These are phyloP conservation scores for Quercus aquifolioides DNA, from an alignment of 306 rosid species.

Conservation along the genomic window DNA sequence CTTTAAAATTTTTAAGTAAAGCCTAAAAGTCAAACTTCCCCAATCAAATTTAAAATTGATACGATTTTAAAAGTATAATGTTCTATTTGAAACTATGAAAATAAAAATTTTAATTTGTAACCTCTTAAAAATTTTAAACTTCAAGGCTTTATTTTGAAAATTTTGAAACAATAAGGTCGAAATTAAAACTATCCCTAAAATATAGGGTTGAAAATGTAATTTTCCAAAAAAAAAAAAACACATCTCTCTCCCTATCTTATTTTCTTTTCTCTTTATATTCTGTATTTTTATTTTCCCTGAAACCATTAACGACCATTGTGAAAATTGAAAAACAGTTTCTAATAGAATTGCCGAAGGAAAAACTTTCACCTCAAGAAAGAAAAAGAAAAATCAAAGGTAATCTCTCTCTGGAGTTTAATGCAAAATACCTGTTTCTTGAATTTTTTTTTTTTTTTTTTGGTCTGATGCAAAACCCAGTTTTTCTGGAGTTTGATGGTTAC, in stretches of 20 bases:
- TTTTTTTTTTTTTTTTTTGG: neutral
- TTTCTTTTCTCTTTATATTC: neutral
- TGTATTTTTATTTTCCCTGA: neutral
- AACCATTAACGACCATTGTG: neutral
- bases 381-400: neutral
- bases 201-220: no score
- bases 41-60: no score
- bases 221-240: no score
- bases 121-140: no score
- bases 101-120: no score
- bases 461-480: neutral
- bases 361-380: neutral
- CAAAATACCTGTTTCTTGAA: neutral
- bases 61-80: no score
- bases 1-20: no score
- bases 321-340: neutral
- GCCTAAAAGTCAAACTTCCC: no score
- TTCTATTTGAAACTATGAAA: no score
- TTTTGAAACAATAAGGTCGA: no score
- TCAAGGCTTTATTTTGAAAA: no score
- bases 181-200: no score
- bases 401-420: neutral
- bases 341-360: neutral
- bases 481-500: neutral
- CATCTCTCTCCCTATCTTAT: neutral